phyloP scores from a whole-genome alignment of 2,329 filamentous ascomycete genomes.

The Xylariales sp. region DNA sequence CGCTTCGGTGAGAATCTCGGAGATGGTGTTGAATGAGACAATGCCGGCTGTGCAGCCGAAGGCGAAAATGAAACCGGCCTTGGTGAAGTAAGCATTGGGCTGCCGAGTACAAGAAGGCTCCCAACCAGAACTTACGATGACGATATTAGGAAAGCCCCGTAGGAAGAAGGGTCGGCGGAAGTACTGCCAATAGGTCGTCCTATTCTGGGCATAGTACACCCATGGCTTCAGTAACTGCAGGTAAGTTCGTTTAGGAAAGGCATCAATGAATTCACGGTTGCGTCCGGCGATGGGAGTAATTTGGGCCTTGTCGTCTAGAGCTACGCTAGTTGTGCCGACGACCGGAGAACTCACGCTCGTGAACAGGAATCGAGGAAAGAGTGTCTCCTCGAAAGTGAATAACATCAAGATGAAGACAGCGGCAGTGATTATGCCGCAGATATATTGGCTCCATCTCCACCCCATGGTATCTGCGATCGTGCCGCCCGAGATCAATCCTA shows the following conservation, averaged over 20 bases:
- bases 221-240: background rate
- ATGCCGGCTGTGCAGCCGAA: constrained; percentile 3
- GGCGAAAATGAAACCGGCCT: constrained; percentile 3
- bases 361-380: constrained; percentile 2
- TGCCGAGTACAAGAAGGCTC: background rate
- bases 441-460: constrained; percentile 3
- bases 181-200: constrained; percentile 4
- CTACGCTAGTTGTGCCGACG: background rate
- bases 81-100: background rate
- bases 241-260: constrained; percentile 2
- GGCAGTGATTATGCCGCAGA: background rate
- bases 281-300: background rate
- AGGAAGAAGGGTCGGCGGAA: constrained; percentile 4
- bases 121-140: background rate
- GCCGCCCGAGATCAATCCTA: constrained; percentile 1
- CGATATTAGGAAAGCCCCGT: constrained; percentile 1
- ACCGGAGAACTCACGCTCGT: background rate
- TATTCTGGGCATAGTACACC: constrained; percentile 1
- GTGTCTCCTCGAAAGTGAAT: background rate
- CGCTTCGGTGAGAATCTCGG: constrained; percentile 10
- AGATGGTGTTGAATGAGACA: constrained; percentile 4
- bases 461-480: constrained; percentile 4
- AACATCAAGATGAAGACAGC: background rate
- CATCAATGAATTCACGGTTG: background rate
- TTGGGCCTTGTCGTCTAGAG: background rate